Evolutionary conservation across 2,329 filamentous ascomycete genomes (phyloP).

Genomic region (Ceratocystis alfenasii): DNA sequence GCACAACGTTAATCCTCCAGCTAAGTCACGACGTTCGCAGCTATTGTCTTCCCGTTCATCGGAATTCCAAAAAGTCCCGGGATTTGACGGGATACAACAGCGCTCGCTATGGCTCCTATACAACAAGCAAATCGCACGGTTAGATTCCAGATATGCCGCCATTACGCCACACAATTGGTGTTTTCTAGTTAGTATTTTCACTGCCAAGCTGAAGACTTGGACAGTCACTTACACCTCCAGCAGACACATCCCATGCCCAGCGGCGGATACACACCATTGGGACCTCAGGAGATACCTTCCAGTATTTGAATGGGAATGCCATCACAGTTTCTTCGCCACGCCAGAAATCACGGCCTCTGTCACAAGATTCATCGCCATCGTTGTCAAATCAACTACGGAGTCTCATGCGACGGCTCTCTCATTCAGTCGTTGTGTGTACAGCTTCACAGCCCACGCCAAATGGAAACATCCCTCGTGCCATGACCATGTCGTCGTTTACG

Average conservation of each 20-base stretch:
- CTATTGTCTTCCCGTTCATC: neutral
- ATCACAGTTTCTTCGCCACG: neutral
- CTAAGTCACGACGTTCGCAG: neutral
- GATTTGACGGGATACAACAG: neutral
- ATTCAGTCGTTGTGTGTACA: constrained; percentile 46
- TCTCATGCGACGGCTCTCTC: constrained; percentile 43
- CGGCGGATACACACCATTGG: neutral
- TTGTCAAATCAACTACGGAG: constrained; percentile 38
- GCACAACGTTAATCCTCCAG: constrained; percentile 4
- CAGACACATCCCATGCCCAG: neutral
- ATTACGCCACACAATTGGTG: neutral
- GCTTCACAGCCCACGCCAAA: constrained; percentile 28
- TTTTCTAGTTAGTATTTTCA: neutral
- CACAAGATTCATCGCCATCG: constrained; percentile 10
- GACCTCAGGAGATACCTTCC: neutral
- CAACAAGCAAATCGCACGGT: neutral
- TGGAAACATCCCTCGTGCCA: constrained; percentile 33
- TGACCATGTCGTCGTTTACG: constrained; percentile 51
- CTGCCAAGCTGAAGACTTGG: neutral
- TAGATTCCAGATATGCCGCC: neutral
- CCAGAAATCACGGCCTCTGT: neutral
- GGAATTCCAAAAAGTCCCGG: neutral
- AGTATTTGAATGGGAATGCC: neutral
- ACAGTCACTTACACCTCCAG: neutral
- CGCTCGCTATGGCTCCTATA: neutral